These are phyloP conservation scores for Brettanomyces custersianus DNA, from an alignment of 805 yeast species.

Conservation along the genomic window DNA sequence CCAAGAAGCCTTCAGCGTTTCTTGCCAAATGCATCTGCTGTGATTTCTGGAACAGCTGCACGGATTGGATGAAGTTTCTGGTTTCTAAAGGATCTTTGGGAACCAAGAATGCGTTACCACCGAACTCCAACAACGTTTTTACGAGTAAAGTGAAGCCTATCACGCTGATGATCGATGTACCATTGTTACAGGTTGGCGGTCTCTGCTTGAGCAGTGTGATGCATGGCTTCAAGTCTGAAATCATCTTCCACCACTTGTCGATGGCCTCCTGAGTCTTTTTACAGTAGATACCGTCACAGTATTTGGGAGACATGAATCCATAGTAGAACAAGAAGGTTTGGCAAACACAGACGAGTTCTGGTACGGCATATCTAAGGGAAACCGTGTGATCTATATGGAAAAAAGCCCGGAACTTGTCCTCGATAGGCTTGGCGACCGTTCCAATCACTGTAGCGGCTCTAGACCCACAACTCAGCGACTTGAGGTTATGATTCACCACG, in stretches of 20 bases:
- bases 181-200: slow-evolving; percentile 11
- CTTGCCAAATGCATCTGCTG: slow-evolving; percentile 9
- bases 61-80: slow-evolving; percentile 54
- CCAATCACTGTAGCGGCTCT: slow-evolving; percentile 67
- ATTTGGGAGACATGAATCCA: slow-evolving; percentile 55
- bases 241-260: slow-evolving; percentile 67
- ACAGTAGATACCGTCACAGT: slow-evolving; percentile 82
- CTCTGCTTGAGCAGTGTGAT: slow-evolving; percentile 13
- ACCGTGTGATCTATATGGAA: slow-evolving; percentile 50
- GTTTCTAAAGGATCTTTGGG: slow-evolving; percentile 83
- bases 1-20: slow-evolving; percentile 11
- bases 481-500: slow-evolving; percentile 66
- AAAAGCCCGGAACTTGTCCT: slow-evolving; percentile 71
- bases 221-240: slow-evolving; percentile 25
- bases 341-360: slow-evolving; percentile 62
- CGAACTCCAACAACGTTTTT: slow-evolving; percentile 52
- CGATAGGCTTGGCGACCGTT: slow-evolving; percentile 68
- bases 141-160: slow-evolving; percentile 69
- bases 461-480: slow-evolving; percentile 76
- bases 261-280: slow-evolving; percentile 67
- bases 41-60: slow-evolving; percentile 67
- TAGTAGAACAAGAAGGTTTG: slow-evolving; percentile 77
- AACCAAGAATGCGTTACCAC: slow-evolving; percentile 36
- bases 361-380: slow-evolving; percentile 55
- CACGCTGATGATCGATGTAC: slow-evolving; percentile 64